Evolutionary conservation across 148 eudicot species (phyloP), one percentile per base, ranked within the genome.

Genomic region (Rhododendron ovatum): DNA sequence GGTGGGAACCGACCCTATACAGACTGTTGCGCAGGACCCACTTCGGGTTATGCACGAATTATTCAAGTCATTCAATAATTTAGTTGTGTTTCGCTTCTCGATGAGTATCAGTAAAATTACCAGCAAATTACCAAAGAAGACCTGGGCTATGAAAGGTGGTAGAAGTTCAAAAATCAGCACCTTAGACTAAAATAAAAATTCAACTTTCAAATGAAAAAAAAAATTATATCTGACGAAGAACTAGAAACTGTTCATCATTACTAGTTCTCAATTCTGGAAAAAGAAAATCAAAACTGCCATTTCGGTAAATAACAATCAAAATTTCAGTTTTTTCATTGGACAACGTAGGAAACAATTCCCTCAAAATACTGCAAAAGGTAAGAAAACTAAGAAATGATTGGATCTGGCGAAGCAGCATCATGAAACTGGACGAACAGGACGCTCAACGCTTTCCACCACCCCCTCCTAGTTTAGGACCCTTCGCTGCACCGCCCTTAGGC

Each of bases 391-490:
- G 71, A 57, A 82, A 35, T 57, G 9, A 39, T 82, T 37, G 4
- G 43, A 37, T 14, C 18, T 18, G 43, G n/a, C 1, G 1, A 75
- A 75, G 22, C 47, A 75, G 41, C 4, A 75, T 20, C 18, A 18
- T 5, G 78, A 75, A 75, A 75, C 78, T 75, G 45, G 78, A 17
- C 20, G 4, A 75, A 75, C 47, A 35, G 24, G 78, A 17, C 22
- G n/a, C 78, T 39, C 80, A 77, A 75, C 79, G 79, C 79, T 75
- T 75, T 37, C 79, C 79, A 7, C 79, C 79, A 18, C 79, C 79
- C n/a, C 79, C 79, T 75, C 79, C 79, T 0, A 75, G 13, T 80
- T 88, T 88, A 79, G 90, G 86, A 24, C 90, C 90, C 78, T 88
- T 86, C 0, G 84, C 50, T 39, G 69, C 88, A 33, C 77, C 86